Base-by-base conservation (phyloP, 371 early-diverging fungal species). In the Mortierella sp. region DNA sequence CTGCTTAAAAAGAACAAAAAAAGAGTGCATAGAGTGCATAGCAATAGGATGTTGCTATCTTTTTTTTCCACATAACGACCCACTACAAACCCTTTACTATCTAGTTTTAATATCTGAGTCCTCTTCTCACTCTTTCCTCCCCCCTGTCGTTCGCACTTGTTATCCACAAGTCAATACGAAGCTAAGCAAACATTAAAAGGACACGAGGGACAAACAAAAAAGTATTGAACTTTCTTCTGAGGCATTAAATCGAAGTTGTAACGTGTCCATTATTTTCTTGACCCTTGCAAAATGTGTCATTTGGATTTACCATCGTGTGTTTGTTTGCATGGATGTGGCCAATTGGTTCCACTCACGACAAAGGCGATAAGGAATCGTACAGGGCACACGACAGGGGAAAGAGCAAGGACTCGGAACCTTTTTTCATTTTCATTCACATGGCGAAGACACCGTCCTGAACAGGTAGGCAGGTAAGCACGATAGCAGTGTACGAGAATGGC, bases 401-500 rank as follows among this genome's bases (percentile, higher is more conserved):
- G 8, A 21, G 4, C 21, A 24, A 68, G 68, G 21, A 10, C 34
- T 68, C 68, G 42, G 42, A 65, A 65, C 42, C 24, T 24, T 65
- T 65, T 38, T 38, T 68, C 26, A 26, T 16, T 26, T 60, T 65
- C 65, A 42, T 68, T 42, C 68, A 68, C 68, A 68, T 68, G 68
- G 68, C 68, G 68, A 68, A 68, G 24, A 8, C n/a, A 2, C 58
- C 2, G 10, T 2, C 1, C 50, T 21, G 34, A 19, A 34, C 34
- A 34, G 34, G 21, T 24, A 8, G 52, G 26, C 8, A 58, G 28
- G 28, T 13, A 58, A 58, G 28, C 60, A 28, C 60, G 60, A 60
- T 60, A 60, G 16, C 6, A 28, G 9, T 47, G 47, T 3, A 7
- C n/a, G n/a, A n/a, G n/a, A n/a, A n/a, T n/a, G n/a, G n/a, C 3